Evolutionary conservation across 805 yeast genomes (phyloP), one percentile per base, ranked within the genome.

Genomic region (Ogataea degrootiae): DNA sequence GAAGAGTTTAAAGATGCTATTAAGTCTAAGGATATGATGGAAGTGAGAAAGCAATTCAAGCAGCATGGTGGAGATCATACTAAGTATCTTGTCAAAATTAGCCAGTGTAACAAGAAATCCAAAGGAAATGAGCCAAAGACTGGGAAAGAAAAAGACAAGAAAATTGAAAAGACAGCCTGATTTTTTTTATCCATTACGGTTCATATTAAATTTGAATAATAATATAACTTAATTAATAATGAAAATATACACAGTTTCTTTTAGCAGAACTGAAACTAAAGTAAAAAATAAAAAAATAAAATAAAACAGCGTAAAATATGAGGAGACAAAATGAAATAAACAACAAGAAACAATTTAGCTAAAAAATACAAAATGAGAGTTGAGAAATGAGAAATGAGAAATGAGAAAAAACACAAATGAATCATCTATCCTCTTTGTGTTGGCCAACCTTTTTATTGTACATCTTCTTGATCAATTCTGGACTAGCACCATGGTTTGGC

Each of bases 401-500:
- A 19, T 19, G 2, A 19, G 21, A 16, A 22, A 21, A 48, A 48
- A 41, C 34, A 16, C 39, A 14, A 19, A 42, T 31, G 26, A 39
- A 39, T 12, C 49, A 42, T 29, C 43, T 34, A 31, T 33, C 4
- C 37, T 26, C n/a, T 34, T 35, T 34, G 33, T 39, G 3, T 37
- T 53, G 57, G 15, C 49, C 49, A 21, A 51, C 56, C 52, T 64
- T 64, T 45, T 64, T 64, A 36, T 60, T 55, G 44, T 65, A 65
- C 62, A 65, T 63, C 42, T 59, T 60, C 49, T 57, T 65, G 41
- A 65, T 59, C 43, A 60, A 53, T 37, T 58, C 62, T 7, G 65
- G 56, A 16, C 54, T 54, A 6, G 63, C 68, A 16, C 61, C 66
- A 22, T 59, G 59, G 43, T 63, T 65, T 2, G 69, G 69, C 69